Evolutionary conservation across 2,329 filamentous ascomycete genomes (phyloP).

Genomic region (Cladophialophora psammophila): DNA sequence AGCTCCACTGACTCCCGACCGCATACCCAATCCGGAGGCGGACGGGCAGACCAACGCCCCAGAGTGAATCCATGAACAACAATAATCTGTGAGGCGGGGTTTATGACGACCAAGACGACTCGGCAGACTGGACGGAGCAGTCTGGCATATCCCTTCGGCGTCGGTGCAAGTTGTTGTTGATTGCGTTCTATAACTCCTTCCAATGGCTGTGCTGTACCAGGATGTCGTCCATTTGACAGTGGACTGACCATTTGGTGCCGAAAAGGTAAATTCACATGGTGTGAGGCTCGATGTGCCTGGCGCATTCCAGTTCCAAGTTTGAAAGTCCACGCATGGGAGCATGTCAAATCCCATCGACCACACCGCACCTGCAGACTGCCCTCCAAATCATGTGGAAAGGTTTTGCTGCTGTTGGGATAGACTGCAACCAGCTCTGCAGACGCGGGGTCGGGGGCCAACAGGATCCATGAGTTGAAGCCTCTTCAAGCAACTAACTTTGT

Average conservation of each 20-base stretch:
- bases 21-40: background rate
- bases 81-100: background rate
- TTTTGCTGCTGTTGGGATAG: slow-evolving; percentile 24
- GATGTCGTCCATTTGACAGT: background rate
- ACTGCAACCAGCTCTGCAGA: slow-evolving; percentile 12
- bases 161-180: background rate
- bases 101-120: slow-evolving; percentile 8
- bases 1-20: background rate
- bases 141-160: background rate
- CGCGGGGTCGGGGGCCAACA: slow-evolving; percentile 18
- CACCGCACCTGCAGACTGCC: slow-evolving; percentile 4
- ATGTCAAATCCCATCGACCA: slow-evolving; percentile 3
- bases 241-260: background rate
- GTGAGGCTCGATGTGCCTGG: slow-evolving; percentile 10
- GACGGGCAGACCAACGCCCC: background rate
- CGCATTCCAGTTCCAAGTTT: background rate
- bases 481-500: slow-evolving; percentile 9
- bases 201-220: background rate
- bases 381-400: background rate
- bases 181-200: background rate
- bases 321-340: background rate
- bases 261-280: slow-evolving; percentile 6
- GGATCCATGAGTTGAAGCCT: slow-evolving; percentile 12
- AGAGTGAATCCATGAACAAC: background rate
- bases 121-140: background rate